Evolutionary conservation across 164 flowering plant genomes (phyloP).

Genomic region (Magnolia sinica): DNA sequence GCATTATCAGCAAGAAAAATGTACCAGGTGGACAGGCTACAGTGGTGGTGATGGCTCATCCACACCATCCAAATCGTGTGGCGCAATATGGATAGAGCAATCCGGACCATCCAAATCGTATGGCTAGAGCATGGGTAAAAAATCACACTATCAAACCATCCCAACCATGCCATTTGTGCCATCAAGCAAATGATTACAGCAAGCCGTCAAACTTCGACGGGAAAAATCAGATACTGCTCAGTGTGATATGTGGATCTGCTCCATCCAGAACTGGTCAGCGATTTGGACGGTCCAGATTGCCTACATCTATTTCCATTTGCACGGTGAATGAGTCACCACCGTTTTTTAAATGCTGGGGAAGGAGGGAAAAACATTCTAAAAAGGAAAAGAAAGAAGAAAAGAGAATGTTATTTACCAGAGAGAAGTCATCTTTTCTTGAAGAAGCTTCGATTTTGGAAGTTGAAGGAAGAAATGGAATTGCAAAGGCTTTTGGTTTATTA

Average conservation of each 20-base stretch:
- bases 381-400: background rate
- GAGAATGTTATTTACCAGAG: conserved; percentile 9
- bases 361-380: background rate
- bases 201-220: background rate
- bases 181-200: background rate
- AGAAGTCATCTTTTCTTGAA: conserved; percentile 20
- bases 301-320: no score
- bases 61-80: no score
- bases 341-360: background rate
- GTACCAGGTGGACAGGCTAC: no score
- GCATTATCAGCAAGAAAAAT: no score
- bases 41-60: no score
- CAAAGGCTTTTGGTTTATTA: conserved; percentile 1
- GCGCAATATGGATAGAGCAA: no score
- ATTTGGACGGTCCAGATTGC: background rate
- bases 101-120: no score
- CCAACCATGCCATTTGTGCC: background rate
- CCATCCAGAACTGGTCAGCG: background rate
- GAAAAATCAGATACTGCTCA: background rate
- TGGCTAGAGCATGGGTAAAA: no score
- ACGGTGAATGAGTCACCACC: background rate
- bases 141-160: background rate
- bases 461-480: background rate
- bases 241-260: background rate
- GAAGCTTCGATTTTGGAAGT: conserved; percentile 18